These are phyloP conservation scores for Scleroderma bovista DNA, from an alignment of 768 basidiomycete species.

Conservation along the genomic window DNA sequence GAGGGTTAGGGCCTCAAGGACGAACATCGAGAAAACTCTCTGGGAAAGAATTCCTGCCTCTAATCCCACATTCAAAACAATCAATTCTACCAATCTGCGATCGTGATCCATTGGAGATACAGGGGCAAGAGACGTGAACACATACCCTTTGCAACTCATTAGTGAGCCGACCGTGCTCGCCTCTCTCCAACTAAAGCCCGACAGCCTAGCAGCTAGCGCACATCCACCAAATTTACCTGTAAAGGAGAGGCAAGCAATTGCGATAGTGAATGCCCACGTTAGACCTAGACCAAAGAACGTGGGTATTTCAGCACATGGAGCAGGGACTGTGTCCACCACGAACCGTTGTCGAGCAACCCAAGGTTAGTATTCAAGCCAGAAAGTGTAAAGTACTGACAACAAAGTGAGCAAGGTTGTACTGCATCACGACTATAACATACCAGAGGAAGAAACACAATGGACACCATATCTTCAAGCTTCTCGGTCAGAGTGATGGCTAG, in stretches of 20 bases:
- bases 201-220: conserved; percentile 54
- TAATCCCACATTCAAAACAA: conserved; percentile 93
- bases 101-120: conserved; percentile 1
- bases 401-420: not conserved
- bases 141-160: conserved; percentile 92
- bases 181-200: conserved; percentile 79
- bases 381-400: conserved; percentile 79
- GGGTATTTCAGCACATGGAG: not conserved
- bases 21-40: conserved; percentile 92
- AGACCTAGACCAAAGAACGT: conserved; percentile 37
- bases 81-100: conserved; percentile 78
- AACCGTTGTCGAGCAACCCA: conserved; percentile 73
- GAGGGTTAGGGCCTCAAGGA: conserved; percentile 74
- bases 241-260: conserved; percentile 76
- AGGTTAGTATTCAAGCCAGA: conserved; percentile 90
- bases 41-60: conserved; percentile 69
- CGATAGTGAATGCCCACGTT: conserved; percentile 86
- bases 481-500: conserved; percentile 86
- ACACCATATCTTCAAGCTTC: conserved; percentile 94
- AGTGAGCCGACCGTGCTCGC: conserved; percentile 78
- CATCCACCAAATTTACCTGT: conserved; percentile 88
- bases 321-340: not conserved
- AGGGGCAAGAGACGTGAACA: conserved; percentile 5
- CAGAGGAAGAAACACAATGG: conserved; percentile 84
- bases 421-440: conserved; percentile 30